Percentiles rank a stretch among this genome's conserved stretches.
phyloP scores from a whole-genome alignment of 2,329 filamentous ascomycete species.

The Grosmannia serpens region DNA sequence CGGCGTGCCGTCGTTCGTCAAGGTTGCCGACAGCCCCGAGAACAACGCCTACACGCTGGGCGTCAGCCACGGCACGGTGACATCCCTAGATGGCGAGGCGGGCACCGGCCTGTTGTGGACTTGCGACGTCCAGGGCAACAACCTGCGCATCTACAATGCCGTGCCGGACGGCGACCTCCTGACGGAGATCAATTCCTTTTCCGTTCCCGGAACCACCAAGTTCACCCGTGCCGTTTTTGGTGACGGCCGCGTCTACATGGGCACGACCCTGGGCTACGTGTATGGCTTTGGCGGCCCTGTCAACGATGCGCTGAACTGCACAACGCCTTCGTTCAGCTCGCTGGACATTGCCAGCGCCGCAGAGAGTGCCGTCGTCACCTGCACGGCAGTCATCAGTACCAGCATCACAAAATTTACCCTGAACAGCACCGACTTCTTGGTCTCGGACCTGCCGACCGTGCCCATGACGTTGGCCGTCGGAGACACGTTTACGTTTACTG shows the following conservation, averaged over 20 bases:
- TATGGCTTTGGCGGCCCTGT: slow-evolving; percentile 46
- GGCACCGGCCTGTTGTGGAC: slow-evolving; percentile 47
- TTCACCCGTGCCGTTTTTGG: slow-evolving; percentile 48
- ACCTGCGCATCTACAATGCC: slow-evolving; percentile 79
- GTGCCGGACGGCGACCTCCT: slow-evolving; percentile 41
- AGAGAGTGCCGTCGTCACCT: slow-evolving; percentile 27
- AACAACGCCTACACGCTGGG: slow-evolving; percentile 42
- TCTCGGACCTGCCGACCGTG: slow-evolving; percentile 18
- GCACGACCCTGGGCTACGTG: slow-evolving; percentile 36
- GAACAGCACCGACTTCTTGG: slow-evolving; percentile 24
- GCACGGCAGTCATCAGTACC: slow-evolving; percentile 33
- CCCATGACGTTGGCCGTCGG: slow-evolving; percentile 25
- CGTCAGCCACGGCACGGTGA: slow-evolving; percentile 44
- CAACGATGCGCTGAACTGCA: slow-evolving; percentile 42
- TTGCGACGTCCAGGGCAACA: slow-evolving; percentile 40
- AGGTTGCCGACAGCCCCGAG: slow-evolving; percentile 36
- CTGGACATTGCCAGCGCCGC: slow-evolving; percentile 27
- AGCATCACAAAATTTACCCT: slow-evolving; percentile 28
- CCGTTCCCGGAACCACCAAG: slow-evolving; percentile 39
- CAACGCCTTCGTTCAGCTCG: slow-evolving; percentile 33
- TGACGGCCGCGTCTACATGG: slow-evolving; percentile 43
- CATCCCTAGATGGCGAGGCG: slow-evolving; percentile 38
- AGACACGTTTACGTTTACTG: slow-evolving; percentile 28
- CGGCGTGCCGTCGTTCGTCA: slow-evolving; percentile 40
- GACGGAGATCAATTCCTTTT: slow-evolving; percentile 37